A percentile compares a stretch with the other conserved stretches of the same genome.
phyloP scores from a whole-genome alignment of 306 rosid species.

The Styphnolobium japonicum region DNA sequence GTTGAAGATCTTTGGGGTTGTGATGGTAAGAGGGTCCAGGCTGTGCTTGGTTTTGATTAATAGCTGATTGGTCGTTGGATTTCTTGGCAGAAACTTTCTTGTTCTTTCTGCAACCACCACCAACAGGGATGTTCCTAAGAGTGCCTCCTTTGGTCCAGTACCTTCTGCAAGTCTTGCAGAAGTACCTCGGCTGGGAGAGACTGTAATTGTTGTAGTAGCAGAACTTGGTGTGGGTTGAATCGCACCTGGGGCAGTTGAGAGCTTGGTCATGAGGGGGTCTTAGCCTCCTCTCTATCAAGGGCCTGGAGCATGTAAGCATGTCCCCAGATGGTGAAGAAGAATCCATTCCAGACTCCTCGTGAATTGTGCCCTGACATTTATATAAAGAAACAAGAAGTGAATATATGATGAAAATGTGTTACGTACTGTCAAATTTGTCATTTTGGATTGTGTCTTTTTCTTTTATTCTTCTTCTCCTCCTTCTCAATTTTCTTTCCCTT shows the following conservation, averaged over 20 bases:
- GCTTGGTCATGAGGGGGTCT: constrained; percentile 85
- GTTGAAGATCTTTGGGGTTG: constrained; percentile 72
- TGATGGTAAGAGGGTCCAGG: constrained; percentile 33
- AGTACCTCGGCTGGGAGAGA: constrained; percentile 94
- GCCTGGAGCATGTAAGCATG: constrained; percentile 75
- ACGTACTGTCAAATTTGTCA: neutral
- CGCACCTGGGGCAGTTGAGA: constrained; percentile 91
- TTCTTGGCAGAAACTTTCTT: constrained; percentile 73
- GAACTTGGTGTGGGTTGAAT: constrained; percentile 92
- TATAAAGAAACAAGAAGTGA: neutral
- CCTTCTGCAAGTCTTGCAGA: constrained; percentile 93
- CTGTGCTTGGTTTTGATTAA: constrained; percentile 34
- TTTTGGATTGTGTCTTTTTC: neutral
- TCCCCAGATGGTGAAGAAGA: constrained; percentile 74
- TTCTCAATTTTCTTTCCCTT: neutral
- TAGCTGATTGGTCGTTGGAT: constrained; percentile 41
- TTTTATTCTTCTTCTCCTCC: neutral
- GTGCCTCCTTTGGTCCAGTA: constrained; percentile 99
- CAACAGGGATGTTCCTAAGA: constrained; percentile 91
- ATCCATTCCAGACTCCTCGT: constrained; percentile 77
- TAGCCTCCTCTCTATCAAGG: constrained; percentile 67
- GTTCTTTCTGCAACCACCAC: constrained; percentile 95
- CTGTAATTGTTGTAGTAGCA: constrained; percentile 99
- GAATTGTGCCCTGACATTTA: constrained; percentile 59
- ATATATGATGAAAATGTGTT: neutral